Base-by-base conservation (phyloP, 2,329 filamentous ascomycete genomes). In the Colletotrichum sp. region DNA sequence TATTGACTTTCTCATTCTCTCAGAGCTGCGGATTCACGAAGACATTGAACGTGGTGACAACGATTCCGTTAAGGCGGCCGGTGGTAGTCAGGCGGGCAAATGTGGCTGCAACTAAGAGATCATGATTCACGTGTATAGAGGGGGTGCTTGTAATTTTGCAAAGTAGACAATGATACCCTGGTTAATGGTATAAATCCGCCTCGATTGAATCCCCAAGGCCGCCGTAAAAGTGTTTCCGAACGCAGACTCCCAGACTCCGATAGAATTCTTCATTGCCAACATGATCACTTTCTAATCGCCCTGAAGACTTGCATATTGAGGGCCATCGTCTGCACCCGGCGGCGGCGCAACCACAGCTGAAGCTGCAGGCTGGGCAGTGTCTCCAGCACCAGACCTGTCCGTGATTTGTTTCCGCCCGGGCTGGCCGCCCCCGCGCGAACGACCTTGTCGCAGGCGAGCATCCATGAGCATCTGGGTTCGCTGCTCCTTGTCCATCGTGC, bases 1-100 rank as follows among this genome's bases (percentile, higher is more conserved):
- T 71, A 30, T 59, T 77, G 32, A 77, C 27, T 62, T 6, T 15
- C 30, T 19, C 13, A 5, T 27, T 52, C 39, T 44, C 19, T n/a
- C 79, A 98, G 96, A 94, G 83, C 87, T 99, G 73, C 91, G 93
- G 68, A 98, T 99, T 85, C 97, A 99, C 84, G 91, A 98, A 77
- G 88, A 98, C 79, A 99, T 94, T 34, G 96, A 99, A 85, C 90
- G 95, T 79, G 96, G 97, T 70, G 95, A 99, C 86, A 99, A 99
- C 82, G 96, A 98, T 80, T 95, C 93, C 39, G 92, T 98, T 81
- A 98, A 96, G 85, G 88, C 92, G 68, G 89, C 90, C 4, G 88
- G 86, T 36, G 62, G 71, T 15, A 44, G 36, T 76, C 83, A 77
- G 3, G 82, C 77, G n/a, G 79, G 81, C 9, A 82, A 83, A 25